Percentiles rank a stretch among this genome's conserved stretches.
Conservation (phyloP, 2,329 filamentous ascomycete species). For the Epicoccum sorghinum region DNA sequence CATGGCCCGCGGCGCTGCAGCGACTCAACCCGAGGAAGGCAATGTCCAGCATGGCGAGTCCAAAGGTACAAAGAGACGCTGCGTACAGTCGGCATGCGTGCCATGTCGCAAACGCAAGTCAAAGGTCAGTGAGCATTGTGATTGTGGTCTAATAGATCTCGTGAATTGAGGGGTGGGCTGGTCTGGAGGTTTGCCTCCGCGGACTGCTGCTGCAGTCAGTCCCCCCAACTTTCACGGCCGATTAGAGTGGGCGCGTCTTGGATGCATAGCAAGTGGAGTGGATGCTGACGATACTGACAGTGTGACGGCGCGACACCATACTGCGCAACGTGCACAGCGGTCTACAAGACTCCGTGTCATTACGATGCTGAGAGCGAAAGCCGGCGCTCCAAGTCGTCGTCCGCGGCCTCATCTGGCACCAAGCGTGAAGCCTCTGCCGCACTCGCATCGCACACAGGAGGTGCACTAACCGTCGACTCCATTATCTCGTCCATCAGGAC, state of each 20-base stretch:
- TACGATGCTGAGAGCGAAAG: slow-evolving; percentile 59
- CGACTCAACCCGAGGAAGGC: slow-evolving; percentile 29
- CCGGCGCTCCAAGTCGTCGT: slow-evolving; percentile 49
- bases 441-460: slow-evolving; percentile 14
- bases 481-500: slow-evolving; percentile 53
- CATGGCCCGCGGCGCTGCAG: slow-evolving; percentile 38
- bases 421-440: slow-evolving; percentile 39
- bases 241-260: background rate
- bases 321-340: slow-evolving; percentile 58
- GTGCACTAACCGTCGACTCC: slow-evolving; percentile 37
- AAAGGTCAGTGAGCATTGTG: slow-evolving; percentile 47
- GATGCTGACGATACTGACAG: slow-evolving; percentile 40
- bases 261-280: background rate
- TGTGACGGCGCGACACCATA: slow-evolving; percentile 57
- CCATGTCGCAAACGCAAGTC: slow-evolving; percentile 59
- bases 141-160: background rate
- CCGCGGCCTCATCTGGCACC: slow-evolving; percentile 29
- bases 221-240: slow-evolving; percentile 1
- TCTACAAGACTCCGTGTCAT: slow-evolving; percentile 57
- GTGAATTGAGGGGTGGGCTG: slow-evolving; percentile 9
- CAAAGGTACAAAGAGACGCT: slow-evolving; percentile 43
- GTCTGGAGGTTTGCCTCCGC: slow-evolving; percentile 26
- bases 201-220: slow-evolving; percentile 16
- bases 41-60: slow-evolving; percentile 28
- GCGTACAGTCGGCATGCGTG: slow-evolving; percentile 52